Base-by-base conservation (phyloP, 495 filamentous ascomycete genomes). In the Aspergillus saccharolyticus region DNA sequence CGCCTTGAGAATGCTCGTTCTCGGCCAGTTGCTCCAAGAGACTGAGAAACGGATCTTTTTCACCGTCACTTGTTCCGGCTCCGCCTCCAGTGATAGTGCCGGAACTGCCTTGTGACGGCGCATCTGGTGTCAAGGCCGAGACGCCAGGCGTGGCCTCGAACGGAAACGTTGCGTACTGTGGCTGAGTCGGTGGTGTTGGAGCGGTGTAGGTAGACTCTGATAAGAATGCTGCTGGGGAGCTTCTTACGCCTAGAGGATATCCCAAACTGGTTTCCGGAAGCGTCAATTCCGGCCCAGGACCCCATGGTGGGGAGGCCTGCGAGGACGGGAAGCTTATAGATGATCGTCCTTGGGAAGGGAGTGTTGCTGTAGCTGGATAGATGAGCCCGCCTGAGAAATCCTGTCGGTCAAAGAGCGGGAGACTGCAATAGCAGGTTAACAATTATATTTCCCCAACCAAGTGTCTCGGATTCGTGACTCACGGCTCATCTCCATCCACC, bases 31-130 rank as follows among this genome's bases (percentile, higher is more conserved):
- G 89, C 66, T 93, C 89, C 39, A 93, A 74, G 47, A 93, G 66
- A 57, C 83, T 88, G 24, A 93, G 64, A 62, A 93, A 93, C 3
- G 89, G 89, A 64, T 93, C 89, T 54, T 87, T 90, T 56, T 91
- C 89, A 2, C 67, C 69, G 1, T 62, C 63, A 14, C 57, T 63
- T 0, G 69, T 64, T 43, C 73, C 72, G 5, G 70, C 58, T 12
- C 55, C 62, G 20, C 67, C 66, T 43, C 74, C 72, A 5, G 70
- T 69, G 14, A 21, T 18, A 42, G 46, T 39, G 19, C 42, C 39
- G 14, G 64, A 66, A 28, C 67, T 70, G 7, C 70, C 65, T 44
- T 76, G 74, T 8, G 69, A 73, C 43, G 72, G 72, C 3, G 65
- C 68, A 25, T 71, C 71, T 3, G 75, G 75, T 0, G 74, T 76